Evolutionary conservation across 2,329 filamentous ascomycete species (phyloP).

Genomic region (Nothophoma quercina): DNA sequence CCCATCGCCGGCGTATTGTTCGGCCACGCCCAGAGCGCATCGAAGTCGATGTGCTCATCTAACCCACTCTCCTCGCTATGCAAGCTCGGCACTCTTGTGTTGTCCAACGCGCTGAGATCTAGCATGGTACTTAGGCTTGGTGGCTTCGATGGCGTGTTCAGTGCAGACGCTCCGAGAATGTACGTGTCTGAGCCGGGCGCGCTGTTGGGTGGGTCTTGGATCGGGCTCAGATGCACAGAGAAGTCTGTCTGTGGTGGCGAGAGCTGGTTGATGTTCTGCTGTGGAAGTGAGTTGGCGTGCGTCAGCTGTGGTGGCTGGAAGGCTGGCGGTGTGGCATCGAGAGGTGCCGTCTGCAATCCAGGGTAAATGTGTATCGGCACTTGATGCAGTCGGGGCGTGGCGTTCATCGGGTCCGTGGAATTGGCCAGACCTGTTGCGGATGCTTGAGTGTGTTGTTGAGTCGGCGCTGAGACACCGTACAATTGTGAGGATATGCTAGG

Average conservation of each 20-base stretch:
- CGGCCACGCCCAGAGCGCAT: slow-evolving; percentile 53
- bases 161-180: background rate
- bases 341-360: slow-evolving; percentile 42
- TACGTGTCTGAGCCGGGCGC: slow-evolving; percentile 6
- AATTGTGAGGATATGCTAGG: slow-evolving; percentile 46
- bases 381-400: slow-evolving; percentile 39
- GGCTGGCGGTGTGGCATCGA: slow-evolving; percentile 21
- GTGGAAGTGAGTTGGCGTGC: slow-evolving; percentile 2
- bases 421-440: slow-evolving; percentile 7
- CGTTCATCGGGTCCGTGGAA: slow-evolving; percentile 24
- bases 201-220: slow-evolving; percentile 30
- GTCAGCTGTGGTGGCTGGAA: slow-evolving; percentile 13
- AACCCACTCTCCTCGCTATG: slow-evolving; percentile 44
- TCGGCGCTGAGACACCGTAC: slow-evolving; percentile 32
- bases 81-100: slow-evolving; percentile 41
- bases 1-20: slow-evolving; percentile 44
- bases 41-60: slow-evolving; percentile 53
- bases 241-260: slow-evolving; percentile 28
- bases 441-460: slow-evolving; percentile 15
- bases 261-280: slow-evolving; percentile 8
- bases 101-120: slow-evolving; percentile 48
- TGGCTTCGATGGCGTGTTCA: slow-evolving; percentile 25
- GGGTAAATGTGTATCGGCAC: slow-evolving; percentile 48
- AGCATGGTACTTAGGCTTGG: slow-evolving; percentile 47
- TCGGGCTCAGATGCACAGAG: slow-evolving; percentile 41